Evolutionary conservation across 2,329 filamentous ascomycete species (phyloP), one percentile per base, ranked within the genome.

Genomic region (Didymella sp.): DNA sequence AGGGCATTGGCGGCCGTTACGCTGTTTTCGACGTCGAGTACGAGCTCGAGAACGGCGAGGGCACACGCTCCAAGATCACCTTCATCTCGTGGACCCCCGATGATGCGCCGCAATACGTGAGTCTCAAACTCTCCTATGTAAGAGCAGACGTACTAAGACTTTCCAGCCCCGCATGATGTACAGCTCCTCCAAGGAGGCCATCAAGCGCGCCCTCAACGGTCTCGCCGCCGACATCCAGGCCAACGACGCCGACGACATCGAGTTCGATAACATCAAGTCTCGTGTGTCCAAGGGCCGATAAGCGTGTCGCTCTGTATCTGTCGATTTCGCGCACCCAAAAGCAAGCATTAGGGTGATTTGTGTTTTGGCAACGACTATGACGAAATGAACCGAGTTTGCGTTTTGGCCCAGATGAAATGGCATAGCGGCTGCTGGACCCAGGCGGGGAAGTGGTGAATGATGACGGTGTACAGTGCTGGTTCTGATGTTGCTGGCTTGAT

Each of bases 11-110:
- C 63, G 90, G 89, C 75, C 86, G 91, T 77, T 95, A 93, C 76
- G 91, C 90, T 64, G 87, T 95, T 73, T 95, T 91, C 79, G 91
- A 95, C 79, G 89, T 95, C 77, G 84, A 90, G 81, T 95, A 92
- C 80, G 84, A 84, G 66, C 83, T 90, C 61, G 84, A 85, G 58
- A 84, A 83, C 56, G 89, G 89, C 67, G 90, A 92, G 79, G 90
- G 90, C 72, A 82, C 82, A 73, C 86, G 89, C 86, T 72, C 64
- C 67, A 75, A 76, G 69, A 76, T 75, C 88, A 84, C 59, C 76
- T 73, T 64, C 28, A 69, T 70, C 59, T 61, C 59, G 54, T 75
- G 72, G 72, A 63, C 62, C 38, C 65, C 62, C 13, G 72, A 95
- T 85, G 87, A 92, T 84, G 89, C 91, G 64, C 81, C 84, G 66